Evolutionary conservation across 2,329 filamentous ascomycete genomes (phyloP).

Genomic region (Botrytis paeoniae): DNA sequence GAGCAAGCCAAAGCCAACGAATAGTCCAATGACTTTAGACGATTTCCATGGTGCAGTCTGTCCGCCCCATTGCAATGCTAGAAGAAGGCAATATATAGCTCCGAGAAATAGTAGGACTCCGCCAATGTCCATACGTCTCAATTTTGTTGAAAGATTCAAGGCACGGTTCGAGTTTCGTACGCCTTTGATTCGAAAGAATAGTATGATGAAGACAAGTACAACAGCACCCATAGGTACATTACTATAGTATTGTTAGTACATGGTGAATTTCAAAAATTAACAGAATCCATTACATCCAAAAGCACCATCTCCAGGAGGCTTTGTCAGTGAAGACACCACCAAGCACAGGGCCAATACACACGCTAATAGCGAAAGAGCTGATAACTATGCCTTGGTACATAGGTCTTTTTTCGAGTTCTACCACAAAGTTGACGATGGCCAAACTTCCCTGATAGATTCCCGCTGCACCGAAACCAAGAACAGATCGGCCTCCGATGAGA

Average conservation of each 20-base stretch:
- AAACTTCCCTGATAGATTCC: slow-evolving; percentile 49
- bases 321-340: slow-evolving; percentile 58
- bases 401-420: slow-evolving; percentile 11
- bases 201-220: slow-evolving; percentile 39
- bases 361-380: slow-evolving; percentile 15
- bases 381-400: slow-evolving; percentile 19
- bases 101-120: slow-evolving; percentile 40
- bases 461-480: slow-evolving; percentile 50
- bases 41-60: slow-evolving; percentile 40
- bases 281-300: slow-evolving; percentile 37
- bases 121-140: slow-evolving; percentile 38
- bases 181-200: slow-evolving; percentile 44
- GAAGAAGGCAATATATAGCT: slow-evolving; percentile 39
- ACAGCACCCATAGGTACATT: slow-evolving; percentile 39
- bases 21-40: slow-evolving; percentile 38
- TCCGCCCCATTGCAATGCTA: slow-evolving; percentile 44
- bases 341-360: slow-evolving; percentile 52
- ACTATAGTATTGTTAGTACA: background rate
- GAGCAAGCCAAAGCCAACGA: slow-evolving; percentile 37
- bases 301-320: slow-evolving; percentile 39
- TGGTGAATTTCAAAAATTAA: background rate
- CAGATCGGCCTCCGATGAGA: slow-evolving; percentile 46
- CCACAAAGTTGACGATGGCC: slow-evolving; percentile 49
- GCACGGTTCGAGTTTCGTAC: slow-evolving; percentile 34
- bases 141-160: slow-evolving; percentile 25